These are phyloP conservation scores for Colletotrichum sp. DNA, from an alignment of 2,329 filamentous ascomycete genomes.

Conservation along the genomic window DNA sequence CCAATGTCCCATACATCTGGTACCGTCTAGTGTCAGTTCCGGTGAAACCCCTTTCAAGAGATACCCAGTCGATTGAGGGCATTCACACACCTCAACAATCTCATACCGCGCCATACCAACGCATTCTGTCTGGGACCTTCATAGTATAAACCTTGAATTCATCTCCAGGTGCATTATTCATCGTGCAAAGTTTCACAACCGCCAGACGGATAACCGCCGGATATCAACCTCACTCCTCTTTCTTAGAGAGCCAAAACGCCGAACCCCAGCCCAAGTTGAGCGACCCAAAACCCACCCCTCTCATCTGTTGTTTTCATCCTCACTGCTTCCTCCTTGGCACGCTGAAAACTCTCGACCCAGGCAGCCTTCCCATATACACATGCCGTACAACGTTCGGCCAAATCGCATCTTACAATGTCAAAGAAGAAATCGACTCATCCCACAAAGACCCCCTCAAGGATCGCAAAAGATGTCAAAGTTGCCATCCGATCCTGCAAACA, in stretches of 20 bases:
- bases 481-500: slow-evolving; percentile 41
- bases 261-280: neutral
- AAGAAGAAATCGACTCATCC: neutral
- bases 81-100: neutral
- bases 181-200: neutral
- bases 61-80: neutral
- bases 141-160: neutral
- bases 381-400: neutral
- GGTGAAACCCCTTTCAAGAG: neutral
- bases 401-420: neutral
- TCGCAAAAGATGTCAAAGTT: slow-evolving; percentile 54
- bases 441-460: slow-evolving; percentile 24
- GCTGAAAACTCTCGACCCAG: neutral
- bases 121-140: neutral
- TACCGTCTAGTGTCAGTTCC: neutral
- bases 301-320: neutral
- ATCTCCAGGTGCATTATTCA: neutral
- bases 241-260: neutral
- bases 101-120: neutral
- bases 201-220: neutral
- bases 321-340: neutral
- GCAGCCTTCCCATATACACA: neutral
- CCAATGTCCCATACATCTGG: too few relatives aligned
- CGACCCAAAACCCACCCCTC: neutral
- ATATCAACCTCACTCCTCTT: slow-evolving; percentile 1